Conservation (phyloP, 768 basidiomycete genomes). For the Gyrodon lividus region DNA sequence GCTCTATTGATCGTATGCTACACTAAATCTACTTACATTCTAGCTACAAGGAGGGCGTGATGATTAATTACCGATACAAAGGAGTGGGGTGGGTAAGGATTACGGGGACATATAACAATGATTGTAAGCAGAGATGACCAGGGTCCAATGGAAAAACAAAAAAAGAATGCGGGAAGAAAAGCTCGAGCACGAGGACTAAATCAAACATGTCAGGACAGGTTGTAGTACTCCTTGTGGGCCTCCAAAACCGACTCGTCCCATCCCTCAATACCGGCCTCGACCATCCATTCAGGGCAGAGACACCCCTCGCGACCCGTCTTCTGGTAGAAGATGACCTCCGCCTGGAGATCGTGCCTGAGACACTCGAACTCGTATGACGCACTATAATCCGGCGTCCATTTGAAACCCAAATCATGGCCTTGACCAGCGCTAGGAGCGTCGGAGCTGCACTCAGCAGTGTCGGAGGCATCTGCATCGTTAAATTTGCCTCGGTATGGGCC, state of each 20-base stretch:
- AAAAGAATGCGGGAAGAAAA: no score
- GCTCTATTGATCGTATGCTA: no score
- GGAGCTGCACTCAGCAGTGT: background rate
- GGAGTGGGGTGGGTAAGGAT: background rate
- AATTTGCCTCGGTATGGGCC: background rate
- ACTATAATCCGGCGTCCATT: background rate
- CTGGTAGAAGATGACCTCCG: background rate
- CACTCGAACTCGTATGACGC: background rate
- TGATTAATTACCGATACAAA: background rate
- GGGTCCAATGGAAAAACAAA: no score
- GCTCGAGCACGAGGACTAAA: no score
- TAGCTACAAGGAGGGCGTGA: background rate
- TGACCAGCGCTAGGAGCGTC: background rate
- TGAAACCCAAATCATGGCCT: background rate
- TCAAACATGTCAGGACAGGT: no score
- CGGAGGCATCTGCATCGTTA: background rate
- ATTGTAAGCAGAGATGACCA: background rate
- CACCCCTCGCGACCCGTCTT: slow-evolving; percentile 7
- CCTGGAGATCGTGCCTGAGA: background rate
- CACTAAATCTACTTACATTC: background rate
- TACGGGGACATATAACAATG: background rate
- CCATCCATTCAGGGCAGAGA: slow-evolving; percentile 10
- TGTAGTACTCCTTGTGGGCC: background rate
- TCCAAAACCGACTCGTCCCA: slow-evolving; percentile 10
- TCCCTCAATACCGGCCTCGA: slow-evolving; percentile 1